phyloP scores from a whole-genome alignment of 345 rosid genomes.

The Melaleuca alternifolia region DNA sequence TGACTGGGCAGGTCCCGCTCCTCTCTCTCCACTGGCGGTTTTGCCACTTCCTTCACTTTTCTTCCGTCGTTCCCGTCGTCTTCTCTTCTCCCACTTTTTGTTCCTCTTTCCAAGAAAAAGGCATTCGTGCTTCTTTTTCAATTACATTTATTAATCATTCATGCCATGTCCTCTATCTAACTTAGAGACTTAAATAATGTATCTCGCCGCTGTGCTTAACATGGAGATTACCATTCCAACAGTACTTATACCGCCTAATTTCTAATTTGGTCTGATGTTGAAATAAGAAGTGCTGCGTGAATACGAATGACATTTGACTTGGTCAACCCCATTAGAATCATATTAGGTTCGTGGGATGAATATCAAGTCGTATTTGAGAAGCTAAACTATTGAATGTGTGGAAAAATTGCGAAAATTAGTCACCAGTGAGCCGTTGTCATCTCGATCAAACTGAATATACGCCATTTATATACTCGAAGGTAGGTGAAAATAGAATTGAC shows the following conservation, averaged over 20 bases:
- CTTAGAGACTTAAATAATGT: not conserved
- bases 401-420: not conserved
- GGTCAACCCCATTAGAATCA: fast-evolving
- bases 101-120: not conserved
- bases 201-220: no score
- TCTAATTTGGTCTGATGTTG: not conserved
- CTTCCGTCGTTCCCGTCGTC: not conserved
- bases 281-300: not conserved
- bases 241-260: no score
- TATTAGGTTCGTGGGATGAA: not conserved
- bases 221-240: not conserved
- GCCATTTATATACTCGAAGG: not conserved
- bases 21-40: not conserved
- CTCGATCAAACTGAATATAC: not conserved
- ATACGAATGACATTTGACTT: not conserved
- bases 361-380: fast-evolving
- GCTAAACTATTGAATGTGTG: no score
- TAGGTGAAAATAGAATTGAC: not conserved
- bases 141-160: not conserved
- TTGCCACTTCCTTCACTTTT: not conserved
- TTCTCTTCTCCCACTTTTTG: no score
- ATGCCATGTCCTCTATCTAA: not conserved
- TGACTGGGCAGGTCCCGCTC: not conserved
- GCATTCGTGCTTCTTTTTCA: not conserved
- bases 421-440: not conserved